These are phyloP conservation scores for Cercospora citrullina DNA, from an alignment of 2,329 filamentous ascomycete species.

Conservation along the genomic window DNA sequence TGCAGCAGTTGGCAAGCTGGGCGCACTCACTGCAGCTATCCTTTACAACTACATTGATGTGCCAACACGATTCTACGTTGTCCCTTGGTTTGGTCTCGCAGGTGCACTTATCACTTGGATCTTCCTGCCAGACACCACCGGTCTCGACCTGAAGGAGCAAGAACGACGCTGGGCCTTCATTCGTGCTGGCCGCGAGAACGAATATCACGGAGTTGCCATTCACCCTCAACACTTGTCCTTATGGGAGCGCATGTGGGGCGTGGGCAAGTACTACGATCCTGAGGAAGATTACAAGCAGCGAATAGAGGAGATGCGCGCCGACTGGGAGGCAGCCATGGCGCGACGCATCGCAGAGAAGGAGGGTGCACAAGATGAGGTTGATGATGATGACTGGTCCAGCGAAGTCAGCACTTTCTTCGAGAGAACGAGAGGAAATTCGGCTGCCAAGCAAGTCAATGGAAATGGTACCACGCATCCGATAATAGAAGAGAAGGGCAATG, in stretches of 20 bases:
- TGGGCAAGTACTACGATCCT: conserved; percentile 80
- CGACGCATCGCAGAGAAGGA: conserved; percentile 54
- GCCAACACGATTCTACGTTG: conserved; percentile 82
- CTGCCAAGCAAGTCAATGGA: conserved; percentile 12
- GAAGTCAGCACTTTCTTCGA: conserved; percentile 57
- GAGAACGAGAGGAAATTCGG: conserved; percentile 44
- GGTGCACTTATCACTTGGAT: conserved; percentile 80
- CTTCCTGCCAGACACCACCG: conserved; percentile 95
- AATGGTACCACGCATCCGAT: conserved; percentile 14
- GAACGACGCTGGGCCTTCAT: conserved; percentile 92
- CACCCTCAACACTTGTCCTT: conserved; percentile 84
- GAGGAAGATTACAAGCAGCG: conserved; percentile 76
- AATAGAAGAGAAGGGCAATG: conserved; percentile 24
- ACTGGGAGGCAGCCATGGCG: conserved; percentile 58
- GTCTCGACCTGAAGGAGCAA: conserved; percentile 94
- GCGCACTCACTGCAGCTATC: conserved; percentile 81
- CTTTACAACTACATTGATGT: conserved; percentile 93
- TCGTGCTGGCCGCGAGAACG: conserved; percentile 69
- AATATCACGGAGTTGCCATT: conserved; percentile 92
- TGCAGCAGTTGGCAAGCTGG: conserved; percentile 86
- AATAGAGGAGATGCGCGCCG: conserved; percentile 72
- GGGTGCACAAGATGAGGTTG: conserved; percentile 39
- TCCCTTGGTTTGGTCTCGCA: conserved; percentile 90
- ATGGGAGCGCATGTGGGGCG: conserved; percentile 80
- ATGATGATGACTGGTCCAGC: conserved; percentile 48